A percentile compares a stretch with the other conserved stretches of the same genome.
Conservation (phyloP, 768 basidiomycete genomes). For the Pulveroboletus sp. region DNA sequence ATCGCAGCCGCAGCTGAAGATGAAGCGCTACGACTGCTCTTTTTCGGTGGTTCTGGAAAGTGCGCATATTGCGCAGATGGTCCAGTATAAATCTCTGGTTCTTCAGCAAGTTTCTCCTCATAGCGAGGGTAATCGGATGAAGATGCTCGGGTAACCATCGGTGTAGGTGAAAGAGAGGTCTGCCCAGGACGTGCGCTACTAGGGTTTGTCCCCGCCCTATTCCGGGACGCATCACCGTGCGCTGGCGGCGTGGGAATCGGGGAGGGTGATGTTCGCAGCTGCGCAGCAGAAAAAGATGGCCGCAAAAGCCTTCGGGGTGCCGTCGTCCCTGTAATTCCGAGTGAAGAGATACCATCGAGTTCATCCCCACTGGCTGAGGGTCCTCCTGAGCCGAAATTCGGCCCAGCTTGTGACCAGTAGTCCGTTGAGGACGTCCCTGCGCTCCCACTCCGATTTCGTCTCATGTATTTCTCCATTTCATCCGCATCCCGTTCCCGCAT, state of each 20-base stretch:
- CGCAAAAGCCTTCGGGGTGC: constrained; percentile 60
- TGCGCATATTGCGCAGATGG: constrained; percentile 69
- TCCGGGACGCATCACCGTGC: constrained; percentile 46
- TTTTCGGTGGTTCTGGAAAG: constrained; percentile 65
- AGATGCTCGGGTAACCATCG: constrained; percentile 49
- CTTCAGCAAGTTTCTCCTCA: constrained; percentile 40
- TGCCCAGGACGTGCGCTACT: constrained; percentile 42
- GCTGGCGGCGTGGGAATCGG: constrained; percentile 33
- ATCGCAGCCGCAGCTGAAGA: constrained; percentile 47
- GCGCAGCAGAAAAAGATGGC: constrained; percentile 77
- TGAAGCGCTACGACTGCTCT: constrained; percentile 37
- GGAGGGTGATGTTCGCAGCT: constrained; percentile 56
- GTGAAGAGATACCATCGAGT: constrained; percentile 44
- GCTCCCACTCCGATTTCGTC: constrained; percentile 80
- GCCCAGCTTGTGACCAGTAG: constrained; percentile 58
- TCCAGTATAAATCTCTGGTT: constrained; percentile 54
- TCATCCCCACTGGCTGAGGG: constrained; percentile 56
- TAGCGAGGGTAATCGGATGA: constrained; percentile 51
- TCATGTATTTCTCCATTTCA: constrained; percentile 84
- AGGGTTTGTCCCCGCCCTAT: constrained; percentile 69
- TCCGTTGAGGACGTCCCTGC: constrained; percentile 72
- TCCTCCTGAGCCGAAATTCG: constrained; percentile 44
- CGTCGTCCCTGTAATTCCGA: constrained; percentile 49
- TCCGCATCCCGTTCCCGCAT: constrained; percentile 84
- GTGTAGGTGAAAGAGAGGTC: constrained; percentile 37